Evolutionary conservation across 1,284 basidiomycete genomes (phyloP).

Genomic region (Heterobasidion occidentale): DNA sequence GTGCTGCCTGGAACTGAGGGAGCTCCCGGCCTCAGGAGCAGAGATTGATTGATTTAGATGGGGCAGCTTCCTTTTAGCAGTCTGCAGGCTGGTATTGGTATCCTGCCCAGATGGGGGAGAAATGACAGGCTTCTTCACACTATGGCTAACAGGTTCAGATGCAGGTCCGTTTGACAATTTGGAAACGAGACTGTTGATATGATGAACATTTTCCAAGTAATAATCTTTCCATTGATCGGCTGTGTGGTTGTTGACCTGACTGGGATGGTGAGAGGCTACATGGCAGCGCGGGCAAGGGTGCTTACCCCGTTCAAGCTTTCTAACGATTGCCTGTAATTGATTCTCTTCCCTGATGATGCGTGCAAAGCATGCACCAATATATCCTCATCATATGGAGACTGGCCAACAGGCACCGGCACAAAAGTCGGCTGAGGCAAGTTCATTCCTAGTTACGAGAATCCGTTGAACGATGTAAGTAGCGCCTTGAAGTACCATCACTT

Average conservation of each 20-base stretch:
- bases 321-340: constrained; percentile 33
- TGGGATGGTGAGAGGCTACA: constrained; percentile 1
- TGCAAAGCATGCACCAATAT: constrained; percentile 38
- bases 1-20: no score
- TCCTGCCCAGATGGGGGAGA: no score
- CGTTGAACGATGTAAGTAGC: no score
- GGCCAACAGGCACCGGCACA: constrained; percentile 39
- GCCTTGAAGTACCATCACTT: no score
- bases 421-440: no score
- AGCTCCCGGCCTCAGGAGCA: no score
- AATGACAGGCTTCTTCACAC: constrained; percentile 36
- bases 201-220: constrained; percentile 56
- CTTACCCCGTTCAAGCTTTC: constrained; percentile 34
- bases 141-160: constrained; percentile 18
- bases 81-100: no score
- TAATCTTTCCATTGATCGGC: constrained; percentile 62
- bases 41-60: no score
- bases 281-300: neutral
- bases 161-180: constrained; percentile 9
- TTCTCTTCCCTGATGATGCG: constrained; percentile 24
- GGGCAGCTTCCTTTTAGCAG: no score
- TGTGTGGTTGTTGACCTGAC: constrained; percentile 35
- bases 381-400: constrained; percentile 40
- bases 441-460: no score
- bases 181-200: constrained; percentile 43